phyloP scores from a whole-genome alignment of 495 filamentous ascomycete genomes.

The Trichocladium antarcticum region DNA sequence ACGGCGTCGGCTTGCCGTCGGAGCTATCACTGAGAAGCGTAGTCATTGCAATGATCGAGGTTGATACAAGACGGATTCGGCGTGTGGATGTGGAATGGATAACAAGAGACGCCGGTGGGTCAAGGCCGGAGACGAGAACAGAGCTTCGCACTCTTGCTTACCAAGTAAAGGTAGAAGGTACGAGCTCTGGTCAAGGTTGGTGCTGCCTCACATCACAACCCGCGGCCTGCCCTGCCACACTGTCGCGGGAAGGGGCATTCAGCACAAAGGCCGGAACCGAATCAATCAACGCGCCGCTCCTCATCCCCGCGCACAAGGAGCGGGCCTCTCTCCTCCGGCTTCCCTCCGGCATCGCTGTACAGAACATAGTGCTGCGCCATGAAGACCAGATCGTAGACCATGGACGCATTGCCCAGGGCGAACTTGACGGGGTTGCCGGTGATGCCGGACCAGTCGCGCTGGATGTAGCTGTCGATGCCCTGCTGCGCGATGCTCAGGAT shows the following conservation, averaged over 20 bases:
- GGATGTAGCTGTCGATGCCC: conserved; percentile 70
- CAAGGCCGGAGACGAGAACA: too few species aligned
- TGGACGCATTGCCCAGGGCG: conserved; percentile 65
- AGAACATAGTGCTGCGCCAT: conserved; percentile 78
- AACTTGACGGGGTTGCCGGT: conserved; percentile 90
- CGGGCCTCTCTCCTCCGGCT: conserved; percentile 27
- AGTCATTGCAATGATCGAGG: too few species aligned
- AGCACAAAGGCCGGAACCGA: neutral
- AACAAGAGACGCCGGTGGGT: too few species aligned
- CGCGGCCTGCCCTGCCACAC: too few species aligned
- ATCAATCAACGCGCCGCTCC: conserved; percentile 27
- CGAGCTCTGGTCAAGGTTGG: too few species aligned
- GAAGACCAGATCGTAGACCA: conserved; percentile 80
- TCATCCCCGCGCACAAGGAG: conserved; percentile 27
- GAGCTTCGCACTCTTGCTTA: too few species aligned
- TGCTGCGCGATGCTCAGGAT: conserved; percentile 74
- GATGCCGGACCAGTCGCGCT: conserved; percentile 79
- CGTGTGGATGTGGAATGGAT: too few species aligned
- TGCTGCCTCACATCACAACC: neutral
- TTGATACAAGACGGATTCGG: too few species aligned
- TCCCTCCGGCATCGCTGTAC: conserved; percentile 39
- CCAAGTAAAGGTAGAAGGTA: too few species aligned
- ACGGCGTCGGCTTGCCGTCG: too few species aligned
- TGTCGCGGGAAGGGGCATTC: neutral
- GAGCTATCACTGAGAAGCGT: too few species aligned